Conservation (phyloP, 495 filamentous ascomycete species). For the Neurospora terricola region DNA sequence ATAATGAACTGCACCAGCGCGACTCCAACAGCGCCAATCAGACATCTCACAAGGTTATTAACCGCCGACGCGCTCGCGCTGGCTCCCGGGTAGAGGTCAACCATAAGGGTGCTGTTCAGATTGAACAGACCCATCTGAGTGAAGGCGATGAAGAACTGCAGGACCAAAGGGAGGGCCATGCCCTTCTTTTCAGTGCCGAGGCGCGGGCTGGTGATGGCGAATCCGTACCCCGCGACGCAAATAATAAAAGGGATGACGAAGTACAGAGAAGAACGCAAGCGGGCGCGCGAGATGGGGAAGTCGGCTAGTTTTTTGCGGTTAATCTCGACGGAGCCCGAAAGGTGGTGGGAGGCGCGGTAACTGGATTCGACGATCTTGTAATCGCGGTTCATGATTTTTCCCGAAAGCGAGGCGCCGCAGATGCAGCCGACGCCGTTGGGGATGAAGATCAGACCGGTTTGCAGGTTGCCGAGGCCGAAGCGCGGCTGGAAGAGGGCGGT, state of each 20-base stretch:
- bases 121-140: constrained; percentile 34
- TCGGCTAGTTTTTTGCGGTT: constrained; percentile 41
- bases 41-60: constrained; percentile 53
- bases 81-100: constrained; percentile 50
- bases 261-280: constrained; percentile 28
- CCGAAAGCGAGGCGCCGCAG: constrained; percentile 11
- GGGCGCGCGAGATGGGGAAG: constrained; percentile 55
- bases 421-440: constrained; percentile 22
- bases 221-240: constrained; percentile 41
- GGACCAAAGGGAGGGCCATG: constrained; percentile 31
- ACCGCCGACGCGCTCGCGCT: constrained; percentile 54
- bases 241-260: constrained; percentile 25
- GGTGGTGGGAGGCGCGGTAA: constrained; percentile 26
- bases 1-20: constrained; percentile 53
- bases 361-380: constrained; percentile 11
- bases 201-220: constrained; percentile 33
- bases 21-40: constrained; percentile 51
- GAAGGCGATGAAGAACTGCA: constrained; percentile 41
- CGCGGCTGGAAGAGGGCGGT: constrained; percentile 29
- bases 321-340: constrained; percentile 34
- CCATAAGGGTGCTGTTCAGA: constrained; percentile 39
- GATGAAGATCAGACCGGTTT: constrained; percentile 34
- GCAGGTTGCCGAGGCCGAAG: constrained; percentile 40
- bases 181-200: constrained; percentile 22
- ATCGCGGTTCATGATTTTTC: constrained; percentile 18